Percentiles rank a stretch among this genome's conserved stretches.
These are phyloP conservation scores for Dactylellina sp. DNA, from an alignment of 2,329 filamentous ascomycete genomes.

Conservation along the genomic window DNA sequence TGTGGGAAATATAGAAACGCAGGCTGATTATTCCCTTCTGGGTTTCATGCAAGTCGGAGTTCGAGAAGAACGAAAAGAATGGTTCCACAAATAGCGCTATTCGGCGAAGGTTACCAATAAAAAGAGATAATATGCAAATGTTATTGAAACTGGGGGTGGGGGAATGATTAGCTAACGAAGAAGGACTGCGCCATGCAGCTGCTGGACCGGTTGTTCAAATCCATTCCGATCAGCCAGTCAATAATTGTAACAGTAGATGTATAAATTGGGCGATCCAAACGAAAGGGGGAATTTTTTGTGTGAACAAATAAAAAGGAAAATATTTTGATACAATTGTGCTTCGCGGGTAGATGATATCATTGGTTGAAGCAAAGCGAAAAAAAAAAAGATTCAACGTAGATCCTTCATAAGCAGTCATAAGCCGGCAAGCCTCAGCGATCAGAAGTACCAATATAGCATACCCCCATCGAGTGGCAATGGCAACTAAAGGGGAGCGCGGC, in stretches of 20 bases:
- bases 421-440: slow-evolving; percentile 3
- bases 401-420: slow-evolving; percentile 54
- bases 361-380: slow-evolving; percentile 19
- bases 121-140: slow-evolving; percentile 25
- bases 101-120: slow-evolving; percentile 26
- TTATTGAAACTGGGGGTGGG: slow-evolving; percentile 23
- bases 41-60: slow-evolving; percentile 7
- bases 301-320: slow-evolving; percentile 21
- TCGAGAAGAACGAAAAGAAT: slow-evolving; percentile 20
- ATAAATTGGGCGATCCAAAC: slow-evolving; percentile 11
- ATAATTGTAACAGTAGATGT: slow-evolving; percentile 18
- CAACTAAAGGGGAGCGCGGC: slow-evolving; percentile 55
- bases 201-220: slow-evolving; percentile 47
- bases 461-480: slow-evolving; percentile 15
- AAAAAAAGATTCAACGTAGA: slow-evolving; percentile 19
- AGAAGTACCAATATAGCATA: slow-evolving; percentile 36
- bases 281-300: slow-evolving; percentile 22
- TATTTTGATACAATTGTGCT: slow-evolving; percentile 44
- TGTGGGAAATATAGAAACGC: slow-evolving; percentile 13
- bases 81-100: slow-evolving; percentile 26
- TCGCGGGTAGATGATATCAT: slow-evolving; percentile 35
- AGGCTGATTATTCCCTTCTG: not conserved
- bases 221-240: slow-evolving; percentile 56
- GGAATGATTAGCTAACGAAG: slow-evolving; percentile 37
- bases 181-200: slow-evolving; percentile 35